Base-by-base conservation (phyloP, 1,139 yeast genomes). In the Lodderomyces parapsilosis region DNA sequence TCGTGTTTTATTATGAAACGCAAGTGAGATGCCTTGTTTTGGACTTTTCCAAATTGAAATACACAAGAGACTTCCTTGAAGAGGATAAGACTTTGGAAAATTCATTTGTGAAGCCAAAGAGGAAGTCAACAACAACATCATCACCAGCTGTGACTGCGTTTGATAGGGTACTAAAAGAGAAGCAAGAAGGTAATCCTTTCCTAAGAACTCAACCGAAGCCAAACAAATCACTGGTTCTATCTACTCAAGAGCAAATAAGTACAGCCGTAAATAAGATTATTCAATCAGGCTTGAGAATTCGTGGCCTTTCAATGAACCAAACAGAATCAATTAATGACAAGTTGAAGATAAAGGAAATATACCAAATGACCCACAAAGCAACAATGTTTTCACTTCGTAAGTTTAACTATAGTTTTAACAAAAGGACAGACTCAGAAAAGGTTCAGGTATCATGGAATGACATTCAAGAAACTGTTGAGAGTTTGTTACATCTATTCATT, bases 331-430 rank as follows among this genome's bases (percentile, higher is more conserved):
- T 53, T 9, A 68, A 68, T 45, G 74, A 67, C 23, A 65, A 58
- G 42, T 49, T 71, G 13, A 60, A 66, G 28, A 60, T 70, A 24
- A 68, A 68, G 44, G 78, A 73, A 48, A 63, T 72, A 4, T 67
- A 70, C 47, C 72, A 66, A 39, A 71, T 71, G 75, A 70, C 78
- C 1, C 59, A 55, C 41, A 66, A 68, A 46, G 61, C 76, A 2
- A 60, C 78, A 2, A 43, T 64, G 36, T 72, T 73, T 54, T 66
- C 77, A 0, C 49, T 71, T 14, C 50, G 76, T 36, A 73, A 72
- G 51, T 62, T 55, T 45, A 63, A 30, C 11, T 61, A 61, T 41
- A 55, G 53, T 27, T 68, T 62, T 45, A 58, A 54, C 32, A 44
- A 49, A 8, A 46, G 41, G 33, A 13, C 42, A 9, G 38, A 37